Evolutionary conservation across 1,284 basidiomycete species (phyloP).

Genomic region (Fereydounia khargensis): DNA sequence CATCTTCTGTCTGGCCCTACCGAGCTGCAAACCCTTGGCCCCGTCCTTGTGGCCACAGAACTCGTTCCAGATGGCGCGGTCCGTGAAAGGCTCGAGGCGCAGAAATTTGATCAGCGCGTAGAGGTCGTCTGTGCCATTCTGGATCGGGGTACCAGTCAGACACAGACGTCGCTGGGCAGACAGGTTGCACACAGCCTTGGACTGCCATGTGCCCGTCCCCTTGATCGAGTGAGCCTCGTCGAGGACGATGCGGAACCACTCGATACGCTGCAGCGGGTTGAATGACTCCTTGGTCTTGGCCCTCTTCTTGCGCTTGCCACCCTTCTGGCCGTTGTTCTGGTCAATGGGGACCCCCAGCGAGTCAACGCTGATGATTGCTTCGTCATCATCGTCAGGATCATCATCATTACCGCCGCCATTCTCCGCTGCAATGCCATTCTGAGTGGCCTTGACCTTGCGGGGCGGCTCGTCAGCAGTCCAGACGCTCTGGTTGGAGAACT

Average conservation of each 20-base stretch:
- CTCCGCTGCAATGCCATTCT: slow-evolving; percentile 7
- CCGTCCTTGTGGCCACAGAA: slow-evolving; percentile 70
- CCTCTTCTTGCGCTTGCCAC: slow-evolving; percentile 60
- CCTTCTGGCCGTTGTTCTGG: slow-evolving; percentile 51
- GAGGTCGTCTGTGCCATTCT: slow-evolving; percentile 97
- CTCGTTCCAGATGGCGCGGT: slow-evolving; percentile 88
- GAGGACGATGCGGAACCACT: slow-evolving; percentile 96
- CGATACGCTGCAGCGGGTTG: slow-evolving; percentile 88
- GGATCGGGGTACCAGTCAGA: slow-evolving; percentile 94
- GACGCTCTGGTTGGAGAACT: slow-evolving; percentile 78
- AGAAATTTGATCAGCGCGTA: slow-evolving; percentile 95
- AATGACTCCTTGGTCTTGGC: slow-evolving; percentile 64
- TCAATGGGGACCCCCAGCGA: slow-evolving; percentile 62
- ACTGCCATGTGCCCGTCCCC: slow-evolving; percentile 87
- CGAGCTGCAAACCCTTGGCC: neutral
- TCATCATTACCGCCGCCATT: slow-evolving; percentile 3
- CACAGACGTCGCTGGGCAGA: slow-evolving; percentile 88
- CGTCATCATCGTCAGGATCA: slow-evolving; percentile 60
- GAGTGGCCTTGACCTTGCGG: neutral
- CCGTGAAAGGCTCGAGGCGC: slow-evolving; percentile 84
- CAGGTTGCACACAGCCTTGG: slow-evolving; percentile 90
- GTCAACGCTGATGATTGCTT: slow-evolving; percentile 68
- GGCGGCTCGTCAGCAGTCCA: slow-evolving; percentile 36
- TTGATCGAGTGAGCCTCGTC: slow-evolving; percentile 95
- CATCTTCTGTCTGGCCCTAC: neutral